These are phyloP conservation scores for Penicillium taxi DNA, from an alignment of 495 filamentous ascomycete genomes.

Conservation along the genomic window DNA sequence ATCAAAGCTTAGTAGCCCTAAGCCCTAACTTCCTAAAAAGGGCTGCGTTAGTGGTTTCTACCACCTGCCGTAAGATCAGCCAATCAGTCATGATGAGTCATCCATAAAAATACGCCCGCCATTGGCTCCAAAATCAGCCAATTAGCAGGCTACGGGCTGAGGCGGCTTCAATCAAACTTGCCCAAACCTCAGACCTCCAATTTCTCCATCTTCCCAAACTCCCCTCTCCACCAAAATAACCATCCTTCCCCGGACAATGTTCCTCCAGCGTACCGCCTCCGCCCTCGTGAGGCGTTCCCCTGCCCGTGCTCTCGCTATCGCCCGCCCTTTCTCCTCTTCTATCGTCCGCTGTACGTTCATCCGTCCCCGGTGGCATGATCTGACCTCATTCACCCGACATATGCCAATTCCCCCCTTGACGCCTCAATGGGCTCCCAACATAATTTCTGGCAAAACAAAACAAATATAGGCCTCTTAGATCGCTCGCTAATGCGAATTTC, in stretches of 20 bases:
- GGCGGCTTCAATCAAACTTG: constrained; percentile 44
- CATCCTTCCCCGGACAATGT: constrained; percentile 51
- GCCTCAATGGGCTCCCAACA: constrained; percentile 16
- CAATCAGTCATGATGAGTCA: constrained; percentile 36
- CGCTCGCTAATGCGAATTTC: constrained; percentile 24
- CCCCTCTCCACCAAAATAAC: constrained; percentile 17
- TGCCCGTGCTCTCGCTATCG: constrained; percentile 44
- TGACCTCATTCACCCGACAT: constrained; percentile 15
- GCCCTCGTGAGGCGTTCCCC: constrained; percentile 64
- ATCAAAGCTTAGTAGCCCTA: too few species aligned
- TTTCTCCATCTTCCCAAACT: constrained; percentile 25
- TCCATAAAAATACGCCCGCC: constrained; percentile 11
- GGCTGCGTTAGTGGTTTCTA: constrained; percentile 17
- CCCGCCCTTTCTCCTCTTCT: constrained; percentile 43
- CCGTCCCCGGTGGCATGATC: constrained; percentile 20
- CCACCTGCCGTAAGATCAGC: constrained; percentile 19
- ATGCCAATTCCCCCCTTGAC: constrained; percentile 6
- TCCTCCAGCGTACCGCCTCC: constrained; percentile 72
- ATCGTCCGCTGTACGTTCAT: constrained; percentile 41
- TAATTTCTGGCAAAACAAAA: neutral
- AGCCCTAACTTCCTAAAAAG: constrained; percentile 26
- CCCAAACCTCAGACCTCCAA: constrained; percentile 35
- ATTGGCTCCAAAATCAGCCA: constrained; percentile 12
- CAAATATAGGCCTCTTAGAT: neutral
- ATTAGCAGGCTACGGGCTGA: constrained; percentile 30